Evolutionary conservation across 352 stramenopile genomes (phyloP).

Genomic region (Globisporangium paddicum): DNA sequence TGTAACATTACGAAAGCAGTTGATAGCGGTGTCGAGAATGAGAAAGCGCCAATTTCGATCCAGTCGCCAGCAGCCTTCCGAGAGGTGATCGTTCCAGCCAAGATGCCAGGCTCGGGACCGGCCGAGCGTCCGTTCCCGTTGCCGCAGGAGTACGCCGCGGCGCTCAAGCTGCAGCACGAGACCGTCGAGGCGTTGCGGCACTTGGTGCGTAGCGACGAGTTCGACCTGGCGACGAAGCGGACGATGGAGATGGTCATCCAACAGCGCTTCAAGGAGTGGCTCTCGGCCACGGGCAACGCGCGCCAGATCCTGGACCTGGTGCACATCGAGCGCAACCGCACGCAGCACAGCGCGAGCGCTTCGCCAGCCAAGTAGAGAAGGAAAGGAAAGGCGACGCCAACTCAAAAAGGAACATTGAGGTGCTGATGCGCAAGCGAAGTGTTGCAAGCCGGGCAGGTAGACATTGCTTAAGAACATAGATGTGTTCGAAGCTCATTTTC

Average conservation of each 20-base stretch:
- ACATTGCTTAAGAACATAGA: too few relatives aligned
- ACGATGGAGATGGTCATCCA: slow-evolving; percentile 83
- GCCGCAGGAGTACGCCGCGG: slow-evolving; percentile 59
- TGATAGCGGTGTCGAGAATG: slow-evolving; percentile 35
- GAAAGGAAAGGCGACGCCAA: too few relatives aligned
- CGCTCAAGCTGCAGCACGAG: slow-evolving; percentile 64
- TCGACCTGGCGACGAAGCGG: slow-evolving; percentile 72
- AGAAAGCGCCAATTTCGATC: slow-evolving; percentile 54
- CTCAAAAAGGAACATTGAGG: too few relatives aligned
- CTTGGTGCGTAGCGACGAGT: slow-evolving; percentile 76
- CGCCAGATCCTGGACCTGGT: slow-evolving; percentile 88
- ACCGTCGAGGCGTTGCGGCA: slow-evolving; percentile 69
- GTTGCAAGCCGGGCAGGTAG: too few relatives aligned
- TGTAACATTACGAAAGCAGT: too few relatives aligned
- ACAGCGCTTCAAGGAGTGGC: slow-evolving; percentile 85
- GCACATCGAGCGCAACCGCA: slow-evolving; percentile 55
- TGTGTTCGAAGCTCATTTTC: too few relatives aligned
- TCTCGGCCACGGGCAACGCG: slow-evolving; percentile 80
- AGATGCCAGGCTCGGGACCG: slow-evolving; percentile 30
- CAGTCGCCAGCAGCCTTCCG: slow-evolving; percentile 54
- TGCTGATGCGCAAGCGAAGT: too few relatives aligned
- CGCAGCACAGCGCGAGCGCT: slow-evolving; percentile 7
- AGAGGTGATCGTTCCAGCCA: slow-evolving; percentile 69
- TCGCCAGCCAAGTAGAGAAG: slow-evolving; percentile 13
- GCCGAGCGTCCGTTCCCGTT: slow-evolving; percentile 75